Conservation (phyloP, 2,329 filamentous ascomycete species). For the Cadophora sp. region DNA sequence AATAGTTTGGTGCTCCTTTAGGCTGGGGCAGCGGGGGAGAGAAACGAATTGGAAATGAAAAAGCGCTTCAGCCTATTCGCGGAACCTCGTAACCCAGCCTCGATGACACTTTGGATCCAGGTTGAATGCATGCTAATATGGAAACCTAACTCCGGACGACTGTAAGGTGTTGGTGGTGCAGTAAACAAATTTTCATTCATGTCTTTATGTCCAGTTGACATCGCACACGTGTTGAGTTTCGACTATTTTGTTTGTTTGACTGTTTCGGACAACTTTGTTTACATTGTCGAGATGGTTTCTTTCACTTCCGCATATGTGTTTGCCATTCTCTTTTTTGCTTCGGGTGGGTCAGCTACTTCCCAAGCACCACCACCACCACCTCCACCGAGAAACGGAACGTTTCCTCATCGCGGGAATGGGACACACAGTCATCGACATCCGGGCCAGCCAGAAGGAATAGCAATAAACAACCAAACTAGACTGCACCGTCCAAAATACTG, state of each 20-base stretch:
- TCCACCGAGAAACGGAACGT: not conserved
- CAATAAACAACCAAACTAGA: slow-evolving; percentile 19
- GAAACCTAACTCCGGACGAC: slow-evolving; percentile 2
- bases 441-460: slow-evolving; percentile 8
- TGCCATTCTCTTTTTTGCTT: not conserved
- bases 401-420: not conserved
- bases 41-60: not conserved
- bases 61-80: not conserved
- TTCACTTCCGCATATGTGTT: not conserved
- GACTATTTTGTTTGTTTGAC: not conserved
- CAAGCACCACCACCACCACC: not conserved
- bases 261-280: not conserved
- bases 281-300: not conserved
- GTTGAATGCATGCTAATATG: slow-evolving; percentile 21
- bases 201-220: not conserved
- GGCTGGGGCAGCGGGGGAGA: not conserved
- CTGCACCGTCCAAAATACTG: slow-evolving; percentile 5
- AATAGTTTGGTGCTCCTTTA: not conserved
- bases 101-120: slow-evolving; percentile 16
- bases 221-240: not conserved
- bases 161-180: not conserved
- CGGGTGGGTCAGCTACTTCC: not conserved
- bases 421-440: slow-evolving; percentile 4
- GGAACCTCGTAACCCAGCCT: not conserved
- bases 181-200: not conserved